These are phyloP conservation scores for Penicillium nucicola DNA, from an alignment of 495 filamentous ascomycete species.

Conservation along the genomic window DNA sequence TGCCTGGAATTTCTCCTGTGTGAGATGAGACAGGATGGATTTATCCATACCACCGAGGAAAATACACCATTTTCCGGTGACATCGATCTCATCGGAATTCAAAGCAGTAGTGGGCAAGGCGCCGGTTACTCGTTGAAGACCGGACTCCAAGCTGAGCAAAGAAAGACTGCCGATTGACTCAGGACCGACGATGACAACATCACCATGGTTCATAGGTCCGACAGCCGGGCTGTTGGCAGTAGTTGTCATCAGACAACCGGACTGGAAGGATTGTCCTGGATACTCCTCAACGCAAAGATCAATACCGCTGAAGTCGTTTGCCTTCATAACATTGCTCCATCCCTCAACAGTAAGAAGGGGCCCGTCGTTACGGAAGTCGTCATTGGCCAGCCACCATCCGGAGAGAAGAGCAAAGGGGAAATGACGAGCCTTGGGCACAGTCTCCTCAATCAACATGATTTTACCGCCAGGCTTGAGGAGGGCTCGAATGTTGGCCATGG, in stretches of 20 bases:
- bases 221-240: constrained; percentile 12
- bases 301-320: constrained; percentile 21
- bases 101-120: constrained; percentile 1
- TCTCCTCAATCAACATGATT: constrained; percentile 27
- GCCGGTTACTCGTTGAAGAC: constrained; percentile 12
- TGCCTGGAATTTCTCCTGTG: constrained; percentile 17
- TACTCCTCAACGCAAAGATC: constrained; percentile 24
- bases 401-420: constrained; percentile 27
- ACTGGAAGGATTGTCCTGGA: constrained; percentile 20
- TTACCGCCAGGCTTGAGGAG: constrained; percentile 35
- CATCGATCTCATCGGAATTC: constrained; percentile 8
- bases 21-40: constrained; percentile 21
- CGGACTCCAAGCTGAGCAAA: constrained; percentile 8
- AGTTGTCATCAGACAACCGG: constrained; percentile 21
- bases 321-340: constrained; percentile 23
- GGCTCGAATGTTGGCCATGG: constrained; percentile 40
- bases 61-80: constrained; percentile 31
- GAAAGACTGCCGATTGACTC: constrained; percentile 14
- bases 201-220: constrained; percentile 14
- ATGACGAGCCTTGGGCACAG: constrained; percentile 15
- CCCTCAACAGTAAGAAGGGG: constrained; percentile 20
- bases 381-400: constrained; percentile 29
- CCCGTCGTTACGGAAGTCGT: constrained; percentile 16
- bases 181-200: constrained; percentile 18
- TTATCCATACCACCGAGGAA: constrained; percentile 27